These are phyloP conservation scores for Uncinocarpus reesii DNA, from an alignment of 2,329 filamentous ascomycete species.

Conservation along the genomic window DNA sequence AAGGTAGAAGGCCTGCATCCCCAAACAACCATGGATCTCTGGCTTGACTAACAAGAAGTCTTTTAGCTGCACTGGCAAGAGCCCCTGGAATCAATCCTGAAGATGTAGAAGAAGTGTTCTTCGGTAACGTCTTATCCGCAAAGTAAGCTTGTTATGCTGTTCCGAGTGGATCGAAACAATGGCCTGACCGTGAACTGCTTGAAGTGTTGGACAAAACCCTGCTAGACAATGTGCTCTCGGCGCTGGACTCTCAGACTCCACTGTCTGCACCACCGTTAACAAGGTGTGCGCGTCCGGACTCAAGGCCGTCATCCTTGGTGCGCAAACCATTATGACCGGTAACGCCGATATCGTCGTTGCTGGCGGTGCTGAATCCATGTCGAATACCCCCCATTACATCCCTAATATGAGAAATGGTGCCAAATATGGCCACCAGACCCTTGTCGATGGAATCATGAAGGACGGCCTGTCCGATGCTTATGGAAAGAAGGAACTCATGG, in stretches of 20 bases:
- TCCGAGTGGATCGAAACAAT: slow-evolving; percentile 5
- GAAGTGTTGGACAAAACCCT: slow-evolving; percentile 86
- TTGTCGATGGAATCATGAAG: slow-evolving; percentile 86
- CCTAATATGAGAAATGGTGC: slow-evolving; percentile 73
- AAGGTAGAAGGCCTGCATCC: slow-evolving; percentile 48
- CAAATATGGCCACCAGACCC: slow-evolving; percentile 84
- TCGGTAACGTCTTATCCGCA: slow-evolving; percentile 94
- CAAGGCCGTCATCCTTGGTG: slow-evolving; percentile 88
- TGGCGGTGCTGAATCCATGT: slow-evolving; percentile 96
- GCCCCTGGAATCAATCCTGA: slow-evolving; percentile 76
- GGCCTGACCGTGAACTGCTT: slow-evolving; percentile 12
- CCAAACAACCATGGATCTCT: background rate
- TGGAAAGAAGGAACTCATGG: slow-evolving; percentile 91
- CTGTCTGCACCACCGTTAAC: slow-evolving; percentile 88
- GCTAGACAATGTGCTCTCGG: slow-evolving; percentile 86
- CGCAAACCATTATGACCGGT: slow-evolving; percentile 95
- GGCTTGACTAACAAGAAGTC: slow-evolving; percentile 4
- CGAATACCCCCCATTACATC: slow-evolving; percentile 92
- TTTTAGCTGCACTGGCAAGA: slow-evolving; percentile 64
- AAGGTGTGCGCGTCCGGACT: slow-evolving; percentile 95
- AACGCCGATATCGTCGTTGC: slow-evolving; percentile 88
- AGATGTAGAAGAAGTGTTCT: slow-evolving; percentile 92
- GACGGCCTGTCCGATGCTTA: slow-evolving; percentile 93
- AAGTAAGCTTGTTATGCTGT: slow-evolving; percentile 49
- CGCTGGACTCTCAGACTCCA: slow-evolving; percentile 70